Percentiles rank a stretch among this genome's conserved stretches.
Conservation (phyloP, 352 stramenopile species). For the Pythium brachiatum region DNA sequence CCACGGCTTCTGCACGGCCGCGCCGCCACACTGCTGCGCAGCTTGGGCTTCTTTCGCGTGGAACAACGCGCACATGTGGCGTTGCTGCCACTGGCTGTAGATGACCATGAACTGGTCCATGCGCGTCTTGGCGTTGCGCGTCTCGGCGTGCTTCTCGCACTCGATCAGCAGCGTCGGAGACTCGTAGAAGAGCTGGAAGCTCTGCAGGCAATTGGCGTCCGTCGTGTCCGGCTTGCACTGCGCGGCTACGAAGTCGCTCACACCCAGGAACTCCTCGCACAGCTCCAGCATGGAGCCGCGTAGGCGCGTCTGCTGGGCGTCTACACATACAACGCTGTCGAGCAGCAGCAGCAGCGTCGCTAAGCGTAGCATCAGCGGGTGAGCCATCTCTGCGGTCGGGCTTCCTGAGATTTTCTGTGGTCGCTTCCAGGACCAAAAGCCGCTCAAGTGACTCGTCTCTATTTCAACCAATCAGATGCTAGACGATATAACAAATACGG, state of each 20-base stretch:
- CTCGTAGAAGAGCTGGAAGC: slow-evolving; percentile 51
- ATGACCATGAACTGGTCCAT: slow-evolving; percentile 33
- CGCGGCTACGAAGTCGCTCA: slow-evolving; percentile 43
- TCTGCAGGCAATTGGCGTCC: slow-evolving; percentile 38
- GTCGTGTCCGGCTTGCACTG: slow-evolving; percentile 29
- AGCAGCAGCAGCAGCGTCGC: neutral
- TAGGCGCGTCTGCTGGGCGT: neutral
- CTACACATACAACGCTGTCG: neutral
- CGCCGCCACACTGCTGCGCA: slow-evolving; percentile 38
- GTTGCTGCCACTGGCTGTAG: slow-evolving; percentile 49
- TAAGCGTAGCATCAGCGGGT: neutral
- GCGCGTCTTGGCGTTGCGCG: slow-evolving; percentile 12
- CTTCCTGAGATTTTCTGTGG: slow-evolving; percentile 1
- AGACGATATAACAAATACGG: too few relatives aligned
- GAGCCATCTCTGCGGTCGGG: neutral
- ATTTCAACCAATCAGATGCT: slow-evolving; percentile 11
- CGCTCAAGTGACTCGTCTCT: too few relatives aligned
- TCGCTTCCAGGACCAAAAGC: too few relatives aligned
- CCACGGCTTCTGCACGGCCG: slow-evolving; percentile 43
- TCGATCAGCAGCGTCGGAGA: slow-evolving; percentile 35
- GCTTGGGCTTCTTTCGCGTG: slow-evolving; percentile 47
- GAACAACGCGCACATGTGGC: slow-evolving; percentile 48
- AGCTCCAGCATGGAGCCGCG: slow-evolving; percentile 17
- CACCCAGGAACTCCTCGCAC: slow-evolving; percentile 37
- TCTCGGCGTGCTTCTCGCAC: slow-evolving; percentile 30